phyloP scores from a whole-genome alignment of 2,329 filamentous ascomycete species.

The Scytalidium lignicola region DNA sequence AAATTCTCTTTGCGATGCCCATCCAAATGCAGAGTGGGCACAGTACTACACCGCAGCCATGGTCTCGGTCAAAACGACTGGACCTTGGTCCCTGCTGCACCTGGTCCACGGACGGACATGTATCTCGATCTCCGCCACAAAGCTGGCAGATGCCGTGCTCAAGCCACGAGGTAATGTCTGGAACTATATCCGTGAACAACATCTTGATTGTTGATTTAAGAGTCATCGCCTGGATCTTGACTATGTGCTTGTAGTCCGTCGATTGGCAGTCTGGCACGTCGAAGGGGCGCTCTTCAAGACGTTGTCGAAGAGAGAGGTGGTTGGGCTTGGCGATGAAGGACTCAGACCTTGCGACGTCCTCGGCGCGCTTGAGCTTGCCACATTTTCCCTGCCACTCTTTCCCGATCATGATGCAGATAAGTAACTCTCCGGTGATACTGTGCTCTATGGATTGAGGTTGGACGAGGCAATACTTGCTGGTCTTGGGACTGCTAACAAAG shows the following conservation, averaged over 20 bases:
- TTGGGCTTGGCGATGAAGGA: not conserved
- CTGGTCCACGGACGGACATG: not conserved
- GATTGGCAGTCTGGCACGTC: not conserved
- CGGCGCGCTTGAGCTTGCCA: not conserved
- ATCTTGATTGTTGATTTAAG: not conserved
- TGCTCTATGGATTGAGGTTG: not conserved
- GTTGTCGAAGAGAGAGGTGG: too few relatives aligned
- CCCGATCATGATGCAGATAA: not conserved
- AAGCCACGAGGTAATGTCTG: not conserved
- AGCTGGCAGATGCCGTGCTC: not conserved
- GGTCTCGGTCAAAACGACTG: not conserved
- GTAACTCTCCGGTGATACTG: not conserved
- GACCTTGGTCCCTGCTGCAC: not conserved
- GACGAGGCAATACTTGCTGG: not conserved
- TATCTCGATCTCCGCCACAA: not conserved
- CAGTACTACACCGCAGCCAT: not conserved
- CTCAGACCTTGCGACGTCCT: not conserved
- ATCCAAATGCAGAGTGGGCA: not conserved
- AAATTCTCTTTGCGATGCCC: slow-evolving; percentile 63
- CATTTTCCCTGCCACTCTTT: not conserved
- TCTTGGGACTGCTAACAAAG: too few relatives aligned
- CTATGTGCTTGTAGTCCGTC: not conserved
- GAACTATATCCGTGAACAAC: not conserved
- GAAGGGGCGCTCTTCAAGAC: not conserved
- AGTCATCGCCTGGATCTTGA: not conserved